Conservation (phyloP, 257 asterid genomes). For the Solanum dulcamara region DNA sequence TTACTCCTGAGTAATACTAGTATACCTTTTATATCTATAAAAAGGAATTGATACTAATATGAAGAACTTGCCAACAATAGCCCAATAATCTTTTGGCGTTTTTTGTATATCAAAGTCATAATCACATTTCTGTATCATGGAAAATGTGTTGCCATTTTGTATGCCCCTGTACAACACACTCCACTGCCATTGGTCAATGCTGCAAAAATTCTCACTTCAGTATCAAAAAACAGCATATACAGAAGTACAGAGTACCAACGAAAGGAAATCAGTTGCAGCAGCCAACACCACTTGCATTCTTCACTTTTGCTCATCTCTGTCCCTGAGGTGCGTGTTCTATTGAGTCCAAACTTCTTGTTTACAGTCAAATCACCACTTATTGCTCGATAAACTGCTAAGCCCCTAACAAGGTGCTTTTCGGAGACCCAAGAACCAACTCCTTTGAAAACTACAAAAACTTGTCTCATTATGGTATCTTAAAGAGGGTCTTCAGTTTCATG, state of each 20-base stretch:
- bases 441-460: neutral
- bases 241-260: neutral
- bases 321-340: neutral
- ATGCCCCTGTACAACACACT: neutral
- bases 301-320: neutral
- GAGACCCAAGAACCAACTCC: neutral
- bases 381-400: neutral
- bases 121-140: neutral
- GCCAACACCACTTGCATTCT: neutral
- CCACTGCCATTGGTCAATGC: neutral
- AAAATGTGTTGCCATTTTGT: neutral
- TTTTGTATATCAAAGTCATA: neutral
- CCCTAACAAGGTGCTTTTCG: neutral
- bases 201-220: neutral
- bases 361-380: neutral
- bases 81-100: neutral
- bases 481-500: slow-evolving; percentile 63
- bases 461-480: slow-evolving; percentile 58
- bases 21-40: neutral
- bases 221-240: neutral
- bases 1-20: neutral
- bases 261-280: neutral
- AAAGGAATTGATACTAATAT: neutral
- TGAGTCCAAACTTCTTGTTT: neutral
- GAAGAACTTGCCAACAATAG: neutral